A percentile compares a stretch with the other conserved stretches of the same genome.
phyloP scores from a whole-genome alignment of 2,329 filamentous ascomycete genomes.

The Sarocladium strictum region DNA sequence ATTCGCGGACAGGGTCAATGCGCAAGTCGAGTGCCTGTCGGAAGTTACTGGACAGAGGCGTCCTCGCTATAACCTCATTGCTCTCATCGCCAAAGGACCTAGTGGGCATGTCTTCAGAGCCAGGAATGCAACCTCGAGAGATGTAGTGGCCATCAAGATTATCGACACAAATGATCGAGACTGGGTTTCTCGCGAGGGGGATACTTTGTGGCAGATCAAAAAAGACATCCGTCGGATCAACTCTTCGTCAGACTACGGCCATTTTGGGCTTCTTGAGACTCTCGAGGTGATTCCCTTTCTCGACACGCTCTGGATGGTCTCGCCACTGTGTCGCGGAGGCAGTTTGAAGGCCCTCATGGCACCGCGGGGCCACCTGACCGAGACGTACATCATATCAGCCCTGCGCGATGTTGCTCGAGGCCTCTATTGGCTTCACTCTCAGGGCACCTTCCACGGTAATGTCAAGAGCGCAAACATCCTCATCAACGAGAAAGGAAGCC shows the following conservation, averaged over 20 bases:
- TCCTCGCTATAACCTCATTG: background rate
- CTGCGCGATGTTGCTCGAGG: background rate
- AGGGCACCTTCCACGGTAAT: slow-evolving; percentile 1
- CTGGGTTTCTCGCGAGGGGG: background rate
- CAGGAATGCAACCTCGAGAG: background rate
- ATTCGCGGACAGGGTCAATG: background rate
- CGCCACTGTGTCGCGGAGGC: background rate
- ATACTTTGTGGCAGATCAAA: background rate
- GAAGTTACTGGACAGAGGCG: background rate
- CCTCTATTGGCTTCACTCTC: background rate
- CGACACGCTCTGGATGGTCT: slow-evolving; percentile 5
- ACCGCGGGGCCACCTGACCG: background rate
- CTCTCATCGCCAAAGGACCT: background rate
- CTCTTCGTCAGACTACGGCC: background rate
- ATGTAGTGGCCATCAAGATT: background rate
- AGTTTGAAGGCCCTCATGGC: background rate
- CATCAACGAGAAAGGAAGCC: background rate
- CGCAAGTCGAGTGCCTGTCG: background rate
- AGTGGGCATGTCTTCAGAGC: slow-evolving; percentile 1
- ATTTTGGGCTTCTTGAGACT: background rate
- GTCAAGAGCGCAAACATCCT: slow-evolving; percentile 1
- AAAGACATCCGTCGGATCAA: background rate
- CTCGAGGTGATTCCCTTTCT: background rate
- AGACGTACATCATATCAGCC: background rate
- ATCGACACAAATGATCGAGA: background rate